Evolutionary conservation across 179 eudicot species (phyloP), one percentile per base, ranked within the genome.

Genomic region (Vitellaria paradoxa): DNA sequence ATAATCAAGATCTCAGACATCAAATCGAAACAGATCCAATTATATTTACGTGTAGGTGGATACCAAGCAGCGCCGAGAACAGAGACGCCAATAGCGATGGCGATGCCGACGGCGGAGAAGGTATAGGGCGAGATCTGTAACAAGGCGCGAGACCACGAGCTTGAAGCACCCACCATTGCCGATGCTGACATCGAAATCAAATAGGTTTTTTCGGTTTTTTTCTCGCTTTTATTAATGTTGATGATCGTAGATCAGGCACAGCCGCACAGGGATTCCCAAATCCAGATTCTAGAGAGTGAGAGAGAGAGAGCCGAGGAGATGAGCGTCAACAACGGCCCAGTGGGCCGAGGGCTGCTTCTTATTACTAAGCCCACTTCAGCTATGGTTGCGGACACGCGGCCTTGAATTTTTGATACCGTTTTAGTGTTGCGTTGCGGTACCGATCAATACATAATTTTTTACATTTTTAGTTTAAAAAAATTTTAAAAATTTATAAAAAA

Each of bases 1-100:
- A 47, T 12, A 50, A 17, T 74, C 60, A 62, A 46, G 45, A 18
- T 0, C n/a, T 74, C 68, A 74, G n/a, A 59, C 37, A 72, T 18
- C 50, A 14, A 55, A 55, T 1, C 56, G 15, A 47, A 47, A 46
- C 37, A 30, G 37, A 30, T 30, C 37, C 37, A 30, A 30, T 30
- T 30, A 30, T 30, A 30, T 1, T 30, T 30, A 30, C 1, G 37
- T 30, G 37, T 30, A 30, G 37, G 37, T 30, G 11, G 4, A 21
- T 62, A 74, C 97, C 97, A 93, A 69, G 97, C 97, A 66, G 97
- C 97, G 50, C 97, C 97, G 66, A 93, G 90, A 55, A 93, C 97
- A 52, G 97, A 93, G 73, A 93, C 91, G 53, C 97, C 97, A 65
- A 93, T 93, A 1, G 98, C 88, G 40, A 93, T 68, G 76, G 98